Evolutionary conservation across 192 early-diverging fungal genomes (phyloP), one percentile per base, ranked within the genome.

Genomic region (Rhizoclosmatium globosum): DNA sequence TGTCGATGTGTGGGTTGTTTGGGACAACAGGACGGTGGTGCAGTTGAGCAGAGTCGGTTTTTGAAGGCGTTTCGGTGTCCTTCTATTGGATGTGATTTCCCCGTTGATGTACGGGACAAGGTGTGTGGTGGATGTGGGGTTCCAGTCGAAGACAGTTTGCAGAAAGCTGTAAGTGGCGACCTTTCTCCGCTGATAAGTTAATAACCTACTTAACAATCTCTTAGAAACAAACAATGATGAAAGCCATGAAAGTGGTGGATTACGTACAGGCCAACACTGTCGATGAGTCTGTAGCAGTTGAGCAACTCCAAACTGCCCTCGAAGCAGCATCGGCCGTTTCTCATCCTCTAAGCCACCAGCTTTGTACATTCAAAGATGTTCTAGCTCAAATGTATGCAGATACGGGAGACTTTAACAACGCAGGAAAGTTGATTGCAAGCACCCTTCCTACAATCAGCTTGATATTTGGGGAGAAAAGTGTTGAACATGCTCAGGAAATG

Each of bases 401-500:
- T 45, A 41, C 1, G 46, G 67, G 45, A 23, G 0, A 46, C 13
- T 68, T 45, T 47, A 44, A 46, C 21, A 41, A 68, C 7, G 67
- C 67, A 0, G 67, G 41, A 9, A 17, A 68, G 11, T 45, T 68
- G 13, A 44, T 68, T 0, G 44, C 6, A 46, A 45, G 41, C 6
- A 46, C 38, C 11, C 23, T 68, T 19, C 21, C 19, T 0, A 45
- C 6, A 0, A 17, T 45, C 11, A 6, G 67, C 31, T 17, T 13
- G 6, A 41, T 68, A 13, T 68, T 46, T 47, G 67, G 67, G 13
- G 9, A 13, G 1, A 15, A 68, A 44, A 68, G 67, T 23, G 45
- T 68, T 7, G 67, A 68, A 68, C 13, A 38, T 45, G 67, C 67
- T 46, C 42, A 68, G 11, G 67, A 68, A 45, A 46, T 44, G 67